Percentiles rank a stretch among this genome's conserved stretches.
phyloP scores from a whole-genome alignment of 208 protist species.

The Zelonia costaricensis region DNA sequence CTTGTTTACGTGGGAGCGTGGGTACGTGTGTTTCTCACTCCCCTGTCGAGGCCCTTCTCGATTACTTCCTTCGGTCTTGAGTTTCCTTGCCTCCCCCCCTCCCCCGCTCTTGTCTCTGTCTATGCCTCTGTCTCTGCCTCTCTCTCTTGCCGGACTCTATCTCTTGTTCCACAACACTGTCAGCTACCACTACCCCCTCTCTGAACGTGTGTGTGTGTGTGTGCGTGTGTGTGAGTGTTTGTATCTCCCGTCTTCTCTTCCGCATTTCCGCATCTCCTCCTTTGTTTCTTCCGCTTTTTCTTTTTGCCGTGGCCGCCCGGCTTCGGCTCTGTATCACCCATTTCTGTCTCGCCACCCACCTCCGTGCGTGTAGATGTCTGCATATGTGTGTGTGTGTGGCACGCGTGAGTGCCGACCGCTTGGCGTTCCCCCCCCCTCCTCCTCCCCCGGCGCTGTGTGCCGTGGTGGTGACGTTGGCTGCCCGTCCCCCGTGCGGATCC shows the following conservation, averaged over 20 bases:
- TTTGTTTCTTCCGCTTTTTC: conserved; percentile 9
- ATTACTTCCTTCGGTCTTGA: background rate
- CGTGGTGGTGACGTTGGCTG: too few relatives aligned
- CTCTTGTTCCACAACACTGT: background rate
- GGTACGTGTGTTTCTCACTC: too few relatives aligned
- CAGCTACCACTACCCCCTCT: background rate
- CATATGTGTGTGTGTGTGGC: too few relatives aligned
- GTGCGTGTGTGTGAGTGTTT: background rate
- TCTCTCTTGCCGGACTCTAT: background rate
- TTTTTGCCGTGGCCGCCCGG: too few relatives aligned
- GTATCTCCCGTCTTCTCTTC: background rate
- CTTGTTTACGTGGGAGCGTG: too few relatives aligned
- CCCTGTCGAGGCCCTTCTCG: background rate
- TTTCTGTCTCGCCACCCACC: too few relatives aligned
- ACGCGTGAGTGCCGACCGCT: too few relatives aligned
- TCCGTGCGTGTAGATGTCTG: too few relatives aligned
- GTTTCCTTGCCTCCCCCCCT: background rate
- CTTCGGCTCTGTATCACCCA: too few relatives aligned
- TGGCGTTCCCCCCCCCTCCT: too few relatives aligned
- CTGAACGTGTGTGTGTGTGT: background rate
- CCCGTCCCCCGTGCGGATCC: too few relatives aligned
- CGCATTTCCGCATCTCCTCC: background rate
- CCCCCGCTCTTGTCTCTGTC: background rate
- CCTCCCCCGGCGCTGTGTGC: too few relatives aligned
- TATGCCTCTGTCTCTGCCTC: background rate